Evolutionary conservation across 1,284 basidiomycete species (phyloP).

Genomic region (Wallemia hederae): DNA sequence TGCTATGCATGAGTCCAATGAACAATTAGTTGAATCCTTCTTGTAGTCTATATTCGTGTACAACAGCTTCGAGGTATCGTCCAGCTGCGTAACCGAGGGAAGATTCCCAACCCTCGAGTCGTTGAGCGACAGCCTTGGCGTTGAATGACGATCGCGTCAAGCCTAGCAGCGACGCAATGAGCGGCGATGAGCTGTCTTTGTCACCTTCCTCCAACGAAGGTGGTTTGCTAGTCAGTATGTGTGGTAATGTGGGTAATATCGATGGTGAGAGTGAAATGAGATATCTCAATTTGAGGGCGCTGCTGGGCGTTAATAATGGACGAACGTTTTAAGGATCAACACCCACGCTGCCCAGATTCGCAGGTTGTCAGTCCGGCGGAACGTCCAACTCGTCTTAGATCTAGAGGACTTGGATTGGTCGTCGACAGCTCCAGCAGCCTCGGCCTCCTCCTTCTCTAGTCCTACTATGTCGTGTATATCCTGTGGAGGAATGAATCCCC

Average conservation of each 20-base stretch:
- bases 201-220: not conserved
- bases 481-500: constrained; percentile 52
- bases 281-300: not conserved
- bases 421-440: constrained; percentile 12
- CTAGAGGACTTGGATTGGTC: constrained; percentile 1
- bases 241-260: not conserved
- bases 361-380: constrained; percentile 49
- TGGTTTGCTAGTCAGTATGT: not conserved
- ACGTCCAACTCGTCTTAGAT: constrained; percentile 33
- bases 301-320: not conserved
- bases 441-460: constrained; percentile 23
- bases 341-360: constrained; percentile 49
- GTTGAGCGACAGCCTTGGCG: not conserved
- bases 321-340: not conserved
- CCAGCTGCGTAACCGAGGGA: not conserved
- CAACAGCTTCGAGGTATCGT: not conserved
- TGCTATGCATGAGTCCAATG: not conserved
- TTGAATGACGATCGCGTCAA: not conserved
- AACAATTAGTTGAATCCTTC: not conserved
- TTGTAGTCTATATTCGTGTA: not conserved
- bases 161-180: not conserved
- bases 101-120: not conserved
- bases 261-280: not conserved
- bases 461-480: constrained; percentile 46
- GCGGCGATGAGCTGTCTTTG: not conserved